Conservation (phyloP, 441 rosid species). For the Theobroma grandiflorum region DNA sequence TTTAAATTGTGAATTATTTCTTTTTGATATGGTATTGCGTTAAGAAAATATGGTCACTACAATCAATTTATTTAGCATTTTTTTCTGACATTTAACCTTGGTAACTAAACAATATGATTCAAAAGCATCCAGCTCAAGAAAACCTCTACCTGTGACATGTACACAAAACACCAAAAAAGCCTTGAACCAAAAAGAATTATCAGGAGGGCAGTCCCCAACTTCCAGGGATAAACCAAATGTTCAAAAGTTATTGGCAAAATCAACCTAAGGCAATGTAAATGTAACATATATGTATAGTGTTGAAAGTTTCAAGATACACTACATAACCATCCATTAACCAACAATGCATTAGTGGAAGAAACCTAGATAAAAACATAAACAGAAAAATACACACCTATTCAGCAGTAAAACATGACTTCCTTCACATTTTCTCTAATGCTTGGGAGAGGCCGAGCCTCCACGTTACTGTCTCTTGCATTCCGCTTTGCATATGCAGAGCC, state of each 20-base stretch:
- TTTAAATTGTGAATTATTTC: no score
- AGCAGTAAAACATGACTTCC: slow-evolving; percentile 45
- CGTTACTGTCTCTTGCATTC: not conserved
- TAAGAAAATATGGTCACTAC: no score
- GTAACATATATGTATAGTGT: no score
- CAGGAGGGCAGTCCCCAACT: not conserved
- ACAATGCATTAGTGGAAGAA: not conserved
- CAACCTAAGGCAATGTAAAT: no score
- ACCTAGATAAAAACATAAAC: no score
- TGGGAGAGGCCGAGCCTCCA: slow-evolving; percentile 30
- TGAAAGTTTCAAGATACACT: not conserved
- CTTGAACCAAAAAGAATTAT: not conserved
- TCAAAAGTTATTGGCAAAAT: no score
- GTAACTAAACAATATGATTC: not conserved
- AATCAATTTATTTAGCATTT: no score
- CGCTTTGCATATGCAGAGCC: slow-evolving; percentile 32
- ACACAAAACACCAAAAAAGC: not conserved
- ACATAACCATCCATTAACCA: not conserved
- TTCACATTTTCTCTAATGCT: slow-evolving; percentile 40
- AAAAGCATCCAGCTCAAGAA: not conserved
- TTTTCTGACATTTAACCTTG: no score
- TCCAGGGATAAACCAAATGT: no score
- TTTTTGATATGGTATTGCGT: no score
- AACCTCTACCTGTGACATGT: not conserved
- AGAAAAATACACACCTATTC: not conserved